Evolutionary conservation across 257 asterid genomes (phyloP).

Genomic region (Apocynum venetum): DNA sequence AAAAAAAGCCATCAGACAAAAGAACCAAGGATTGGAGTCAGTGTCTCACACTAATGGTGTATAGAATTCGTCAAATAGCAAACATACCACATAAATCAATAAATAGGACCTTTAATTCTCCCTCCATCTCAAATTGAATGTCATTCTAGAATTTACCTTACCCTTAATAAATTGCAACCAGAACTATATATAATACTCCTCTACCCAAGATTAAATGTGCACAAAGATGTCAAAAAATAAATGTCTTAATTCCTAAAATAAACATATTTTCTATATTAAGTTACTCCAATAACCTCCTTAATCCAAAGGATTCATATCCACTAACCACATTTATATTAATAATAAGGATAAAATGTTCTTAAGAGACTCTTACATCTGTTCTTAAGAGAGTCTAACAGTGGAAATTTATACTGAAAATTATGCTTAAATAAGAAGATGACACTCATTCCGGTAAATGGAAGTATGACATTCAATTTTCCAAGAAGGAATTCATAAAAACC

Average conservation of each 20-base stretch:
- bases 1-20: conserved; percentile 26
- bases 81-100: background rate
- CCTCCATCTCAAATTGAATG: background rate
- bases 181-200: background rate
- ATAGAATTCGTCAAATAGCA: background rate
- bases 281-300: too few species aligned
- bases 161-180: background rate
- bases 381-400: background rate
- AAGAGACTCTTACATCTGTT: background rate
- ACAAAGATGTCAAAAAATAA: background rate
- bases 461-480: background rate
- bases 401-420: background rate
- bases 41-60: conserved; percentile 2
- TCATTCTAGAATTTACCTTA: background rate
- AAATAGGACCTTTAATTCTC: background rate
- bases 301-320: too few species aligned
- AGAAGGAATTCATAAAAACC: background rate
- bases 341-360: too few species aligned
- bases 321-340: background rate
- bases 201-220: background rate
- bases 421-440: background rate
- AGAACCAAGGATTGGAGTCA: conserved; percentile 23
- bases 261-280: background rate
- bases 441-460: background rate
- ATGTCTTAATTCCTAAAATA: background rate